phyloP scores from a whole-genome alignment of 495 filamentous ascomycete species.

The Darksidea phi region DNA sequence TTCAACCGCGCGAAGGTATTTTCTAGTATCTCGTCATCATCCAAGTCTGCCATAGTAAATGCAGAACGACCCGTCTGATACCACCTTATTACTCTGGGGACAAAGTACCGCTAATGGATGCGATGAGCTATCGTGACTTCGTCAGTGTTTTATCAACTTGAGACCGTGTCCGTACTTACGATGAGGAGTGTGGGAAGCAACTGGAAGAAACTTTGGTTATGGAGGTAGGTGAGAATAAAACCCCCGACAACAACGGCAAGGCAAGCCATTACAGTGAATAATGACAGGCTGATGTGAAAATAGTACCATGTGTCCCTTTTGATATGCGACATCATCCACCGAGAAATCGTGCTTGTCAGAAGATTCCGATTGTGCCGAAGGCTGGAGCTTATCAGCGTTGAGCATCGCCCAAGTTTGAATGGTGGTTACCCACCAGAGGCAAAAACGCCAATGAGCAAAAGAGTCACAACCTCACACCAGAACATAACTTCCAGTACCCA shows the following conservation, averaged over 20 bases:
- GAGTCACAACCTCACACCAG: not conserved
- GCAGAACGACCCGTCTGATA: no score
- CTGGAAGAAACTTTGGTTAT: not conserved
- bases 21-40: no score
- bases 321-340: not conserved
- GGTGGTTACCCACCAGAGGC: not conserved
- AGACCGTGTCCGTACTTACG: no score
- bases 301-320: not conserved
- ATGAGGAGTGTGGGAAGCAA: not conserved
- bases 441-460: not conserved
- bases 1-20: no score
- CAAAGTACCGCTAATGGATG: no score
- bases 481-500: not conserved
- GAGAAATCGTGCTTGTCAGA: not conserved
- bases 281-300: not conserved
- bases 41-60: no score
- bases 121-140: no score
- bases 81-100: no score
- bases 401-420: not conserved
- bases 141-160: no score
- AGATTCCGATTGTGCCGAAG: not conserved
- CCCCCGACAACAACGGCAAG: not conserved
- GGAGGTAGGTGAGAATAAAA: not conserved
- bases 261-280: not conserved
- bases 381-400: not conserved